These are phyloP conservation scores for Malassezia brasiliensis DNA, from an alignment of 1,284 basidiomycete species.

Conservation along the genomic window DNA sequence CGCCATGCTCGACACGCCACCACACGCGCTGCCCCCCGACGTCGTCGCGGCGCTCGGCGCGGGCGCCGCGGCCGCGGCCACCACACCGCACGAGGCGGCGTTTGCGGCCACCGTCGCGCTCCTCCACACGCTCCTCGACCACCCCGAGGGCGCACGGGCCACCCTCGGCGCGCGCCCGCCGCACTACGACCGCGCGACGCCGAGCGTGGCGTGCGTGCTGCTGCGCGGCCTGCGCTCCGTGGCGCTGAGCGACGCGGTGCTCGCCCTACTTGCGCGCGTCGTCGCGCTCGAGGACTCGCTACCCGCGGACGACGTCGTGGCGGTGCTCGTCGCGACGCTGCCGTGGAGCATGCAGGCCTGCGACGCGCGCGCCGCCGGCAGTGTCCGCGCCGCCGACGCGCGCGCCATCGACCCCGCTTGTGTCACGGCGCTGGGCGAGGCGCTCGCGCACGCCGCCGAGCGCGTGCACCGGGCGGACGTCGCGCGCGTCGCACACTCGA, in stretches of 20 bases:
- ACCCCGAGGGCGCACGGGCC: background rate
- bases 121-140: conserved; percentile 3
- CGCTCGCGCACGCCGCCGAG: conserved; percentile 57
- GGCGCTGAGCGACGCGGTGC: conserved; percentile 60
- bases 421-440: conserved; percentile 5
- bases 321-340: conserved; percentile 66
- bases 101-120: conserved; percentile 60
- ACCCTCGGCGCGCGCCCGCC: conserved; percentile 59
- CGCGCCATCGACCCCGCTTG: background rate
- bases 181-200: conserved; percentile 57
- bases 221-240: conserved; percentile 73
- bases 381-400: background rate
- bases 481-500: conserved; percentile 74
- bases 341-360: conserved; percentile 82
- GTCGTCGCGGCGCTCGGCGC: conserved; percentile 73
- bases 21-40: conserved; percentile 57
- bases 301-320: background rate
- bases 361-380: conserved; percentile 46
- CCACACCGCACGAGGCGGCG: conserved; percentile 72
- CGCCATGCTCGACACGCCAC: conserved; percentile 54
- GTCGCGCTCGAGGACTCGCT: background rate
- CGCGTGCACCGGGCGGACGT: conserved; percentile 68
- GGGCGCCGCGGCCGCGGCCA: conserved; percentile 70
- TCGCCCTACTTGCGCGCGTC: conserved; percentile 57
- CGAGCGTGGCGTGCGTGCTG: conserved; percentile 64